Evolutionary conservation across 495 filamentous ascomycete species (phyloP).

Genomic region (Cenococcum geophilum): DNA sequence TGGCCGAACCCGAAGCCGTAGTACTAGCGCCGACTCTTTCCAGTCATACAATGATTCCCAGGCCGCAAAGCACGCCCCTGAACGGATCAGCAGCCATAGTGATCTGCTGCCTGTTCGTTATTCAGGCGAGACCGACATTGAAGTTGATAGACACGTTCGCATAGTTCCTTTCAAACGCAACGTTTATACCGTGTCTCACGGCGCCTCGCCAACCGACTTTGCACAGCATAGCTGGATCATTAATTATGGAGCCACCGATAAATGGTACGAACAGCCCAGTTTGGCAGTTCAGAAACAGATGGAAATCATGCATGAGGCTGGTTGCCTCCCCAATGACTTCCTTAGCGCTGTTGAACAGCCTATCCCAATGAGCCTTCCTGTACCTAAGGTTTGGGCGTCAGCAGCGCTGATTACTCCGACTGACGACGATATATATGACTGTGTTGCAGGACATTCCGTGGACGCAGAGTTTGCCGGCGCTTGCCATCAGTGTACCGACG

Average conservation of each 20-base stretch:
- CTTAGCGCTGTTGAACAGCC: background rate
- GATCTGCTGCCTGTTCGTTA: conserved; percentile 19
- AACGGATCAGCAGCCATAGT: conserved; percentile 8
- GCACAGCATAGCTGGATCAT: background rate
- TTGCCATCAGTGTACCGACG: conserved; percentile 24
- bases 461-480: conserved; percentile 15
- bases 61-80: background rate
- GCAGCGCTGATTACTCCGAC: conserved; percentile 21
- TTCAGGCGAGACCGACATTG: conserved; percentile 13
- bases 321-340: background rate
- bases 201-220: background rate
- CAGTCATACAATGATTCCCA: background rate
- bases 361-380: conserved; percentile 8
- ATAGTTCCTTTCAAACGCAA: conserved; percentile 19
- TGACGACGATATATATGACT: conserved; percentile 25
- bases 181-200: background rate
- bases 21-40: conserved; percentile 5
- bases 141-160: conserved; percentile 10
- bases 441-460: conserved; percentile 12
- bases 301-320: background rate
- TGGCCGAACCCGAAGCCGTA: conserved; percentile 5
- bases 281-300: background rate
- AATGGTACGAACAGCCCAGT: conserved; percentile 1
- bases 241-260: background rate
- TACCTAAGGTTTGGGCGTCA: conserved; percentile 20